Evolutionary conservation across 371 early-diverging fungal species (phyloP).

Genomic region (Paraphysoderma sedebokerense): DNA sequence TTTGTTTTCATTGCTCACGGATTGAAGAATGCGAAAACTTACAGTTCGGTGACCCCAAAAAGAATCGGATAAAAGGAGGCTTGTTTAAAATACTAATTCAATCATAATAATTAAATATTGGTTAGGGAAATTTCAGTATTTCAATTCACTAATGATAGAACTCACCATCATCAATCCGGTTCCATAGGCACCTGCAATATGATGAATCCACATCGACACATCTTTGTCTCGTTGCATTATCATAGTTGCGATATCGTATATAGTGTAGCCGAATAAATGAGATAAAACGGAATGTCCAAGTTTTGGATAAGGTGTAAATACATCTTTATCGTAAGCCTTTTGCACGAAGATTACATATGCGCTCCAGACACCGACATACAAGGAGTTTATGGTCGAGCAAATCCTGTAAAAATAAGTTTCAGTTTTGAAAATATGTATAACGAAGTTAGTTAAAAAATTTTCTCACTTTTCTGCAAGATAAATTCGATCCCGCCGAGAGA

Average conservation of each 20-base stretch:
- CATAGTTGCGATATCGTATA: not conserved
- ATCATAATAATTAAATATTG: too few species aligned
- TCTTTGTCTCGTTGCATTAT: not conserved
- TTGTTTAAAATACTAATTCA: not conserved
- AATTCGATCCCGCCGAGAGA: conserved; percentile 1
- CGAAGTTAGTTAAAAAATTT: too few species aligned
- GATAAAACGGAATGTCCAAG: not conserved
- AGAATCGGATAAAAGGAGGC: not conserved
- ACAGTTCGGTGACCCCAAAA: not conserved
- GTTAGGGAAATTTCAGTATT: too few species aligned
- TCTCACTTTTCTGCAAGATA: not conserved
- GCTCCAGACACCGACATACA: not conserved
- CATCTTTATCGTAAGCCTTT: not conserved
- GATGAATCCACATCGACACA: not conserved
- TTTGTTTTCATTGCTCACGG: too few species aligned
- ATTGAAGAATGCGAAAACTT: too few species aligned
- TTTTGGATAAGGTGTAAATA: not conserved
- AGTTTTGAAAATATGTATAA: too few species aligned
- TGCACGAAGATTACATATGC: not conserved
- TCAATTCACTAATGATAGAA: too few species aligned
- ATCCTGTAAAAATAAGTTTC: not conserved
- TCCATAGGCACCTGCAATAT: not conserved
- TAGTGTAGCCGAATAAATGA: not conserved
- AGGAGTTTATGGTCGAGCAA: not conserved
- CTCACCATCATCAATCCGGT: not conserved